phyloP scores from a whole-genome alignment of 495 filamentous ascomycete species.

The Opeltia flavorubescens region DNA sequence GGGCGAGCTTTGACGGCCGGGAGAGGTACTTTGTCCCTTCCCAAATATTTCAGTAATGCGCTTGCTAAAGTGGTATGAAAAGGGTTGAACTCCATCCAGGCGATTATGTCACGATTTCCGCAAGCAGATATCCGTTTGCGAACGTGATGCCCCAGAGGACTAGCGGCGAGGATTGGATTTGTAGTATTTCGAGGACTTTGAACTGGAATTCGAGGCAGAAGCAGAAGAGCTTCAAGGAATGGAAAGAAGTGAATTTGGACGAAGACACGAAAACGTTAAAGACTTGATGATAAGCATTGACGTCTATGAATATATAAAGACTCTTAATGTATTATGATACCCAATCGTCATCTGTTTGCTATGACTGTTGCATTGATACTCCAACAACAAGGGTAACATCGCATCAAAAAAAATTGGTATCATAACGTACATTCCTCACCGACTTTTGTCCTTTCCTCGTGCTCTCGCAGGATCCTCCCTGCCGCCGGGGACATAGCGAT shows the following conservation, averaged over 20 bases:
- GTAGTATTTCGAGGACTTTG: constrained; percentile 75
- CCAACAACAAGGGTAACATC: too few species aligned
- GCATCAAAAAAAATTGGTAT: too few species aligned
- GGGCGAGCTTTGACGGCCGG: constrained; percentile 94
- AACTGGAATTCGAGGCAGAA: constrained; percentile 81
- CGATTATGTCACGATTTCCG: constrained; percentile 92
- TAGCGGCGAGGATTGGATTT: constrained; percentile 81
- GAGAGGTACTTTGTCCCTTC: constrained; percentile 42
- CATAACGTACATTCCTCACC: too few species aligned
- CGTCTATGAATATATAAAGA: too few species aligned
- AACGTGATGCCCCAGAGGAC: constrained; percentile 65
- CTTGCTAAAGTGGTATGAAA: constrained; percentile 8
- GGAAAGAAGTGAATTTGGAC: too few species aligned
- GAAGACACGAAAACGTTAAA: too few species aligned
- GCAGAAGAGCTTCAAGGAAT: constrained; percentile 46
- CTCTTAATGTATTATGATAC: too few species aligned
- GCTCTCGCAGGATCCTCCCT: too few species aligned
- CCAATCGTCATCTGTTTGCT: too few species aligned
- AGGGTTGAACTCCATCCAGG: constrained; percentile 73
- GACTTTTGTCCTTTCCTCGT: too few species aligned
- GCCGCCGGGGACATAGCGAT: constrained; percentile 37
- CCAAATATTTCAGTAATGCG: not conserved
- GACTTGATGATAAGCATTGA: too few species aligned
- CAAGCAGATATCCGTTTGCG: constrained; percentile 84
- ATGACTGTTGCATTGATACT: too few species aligned